Percentiles rank a stretch among this genome's conserved stretches.
Evolutionary conservation across 1,139 yeast genomes (phyloP).

Genomic region (Kurtzmaniella quercitrusa): DNA sequence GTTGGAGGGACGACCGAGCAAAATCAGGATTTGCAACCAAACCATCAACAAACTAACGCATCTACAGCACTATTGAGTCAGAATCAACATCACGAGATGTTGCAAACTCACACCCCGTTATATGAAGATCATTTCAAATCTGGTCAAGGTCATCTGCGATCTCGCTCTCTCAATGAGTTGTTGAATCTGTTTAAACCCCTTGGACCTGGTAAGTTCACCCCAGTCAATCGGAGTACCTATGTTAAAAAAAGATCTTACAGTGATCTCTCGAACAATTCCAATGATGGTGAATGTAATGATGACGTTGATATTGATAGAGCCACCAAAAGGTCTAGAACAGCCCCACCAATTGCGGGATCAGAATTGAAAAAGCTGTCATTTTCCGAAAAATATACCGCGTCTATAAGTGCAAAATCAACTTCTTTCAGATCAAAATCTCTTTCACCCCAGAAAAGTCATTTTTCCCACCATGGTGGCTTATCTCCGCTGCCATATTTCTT

Average conservation of each 20-base stretch:
- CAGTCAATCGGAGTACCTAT: constrained; percentile 8
- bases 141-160: constrained; percentile 30
- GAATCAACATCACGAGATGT: constrained; percentile 11
- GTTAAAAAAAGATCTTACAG: constrained; percentile 24
- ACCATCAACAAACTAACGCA: not conserved
- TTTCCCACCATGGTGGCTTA: constrained; percentile 16
- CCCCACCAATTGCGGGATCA: constrained; percentile 48
- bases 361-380: constrained; percentile 8
- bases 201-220: constrained; percentile 3
- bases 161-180: constrained; percentile 31
- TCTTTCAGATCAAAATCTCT: constrained; percentile 28
- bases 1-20: constrained; percentile 2
- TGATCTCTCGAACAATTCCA: constrained; percentile 14
- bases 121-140: constrained; percentile 26
- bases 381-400: not conserved
- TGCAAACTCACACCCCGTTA: constrained; percentile 22
- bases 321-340: constrained; percentile 44
- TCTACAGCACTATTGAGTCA: not conserved
- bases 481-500: constrained; percentile 26
- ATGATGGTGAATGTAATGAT: constrained; percentile 6
- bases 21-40: constrained; percentile 2
- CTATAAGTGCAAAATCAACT: constrained; percentile 6
- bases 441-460: constrained; percentile 25
- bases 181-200: constrained; percentile 23
- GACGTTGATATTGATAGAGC: constrained; percentile 8